A percentile compares a stretch with the other conserved stretches of the same genome.
These are phyloP conservation scores for Picochlorum sp. DNA, from an alignment of 139 green algal genomes.

Conservation along the genomic window DNA sequence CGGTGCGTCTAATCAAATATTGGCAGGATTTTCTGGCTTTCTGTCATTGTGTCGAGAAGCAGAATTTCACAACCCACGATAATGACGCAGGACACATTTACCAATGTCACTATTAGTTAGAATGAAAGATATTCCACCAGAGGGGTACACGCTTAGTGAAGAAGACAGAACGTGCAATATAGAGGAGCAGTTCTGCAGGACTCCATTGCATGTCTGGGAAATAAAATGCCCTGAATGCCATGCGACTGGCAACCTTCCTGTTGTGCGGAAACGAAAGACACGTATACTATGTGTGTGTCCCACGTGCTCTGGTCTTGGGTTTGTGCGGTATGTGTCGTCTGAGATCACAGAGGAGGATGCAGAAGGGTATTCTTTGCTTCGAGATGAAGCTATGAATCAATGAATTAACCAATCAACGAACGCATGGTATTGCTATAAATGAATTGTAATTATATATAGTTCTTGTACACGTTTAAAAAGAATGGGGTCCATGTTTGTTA, in stretches of 20 bases:
- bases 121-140: slow-evolving; percentile 1
- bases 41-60: too few species aligned
- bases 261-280: neutral
- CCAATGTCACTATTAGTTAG: neutral
- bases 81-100: neutral
- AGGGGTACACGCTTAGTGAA: slow-evolving; percentile 1
- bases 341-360: neutral
- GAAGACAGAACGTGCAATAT: neutral
- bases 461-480: too few species aligned
- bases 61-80: too few species aligned
- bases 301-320: slow-evolving; percentile 3
- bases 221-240: slow-evolving; percentile 6
- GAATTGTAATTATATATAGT: neutral
- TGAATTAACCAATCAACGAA: neutral
- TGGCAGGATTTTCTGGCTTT: too few species aligned
- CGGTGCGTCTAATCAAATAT: too few species aligned
- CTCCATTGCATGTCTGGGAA: slow-evolving; percentile 14
- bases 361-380: neutral
- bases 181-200: slow-evolving; percentile 5
- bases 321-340: slow-evolving; percentile 6
- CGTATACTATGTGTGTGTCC: slow-evolving; percentile 1
- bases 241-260: neutral
- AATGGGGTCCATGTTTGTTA: neutral
- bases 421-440: neutral
- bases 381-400: neutral